A percentile compares a stretch with the other conserved stretches of the same genome.
These are phyloP conservation scores for Agaricales sp. DNA, from an alignment of 1,284 basidiomycete species.

Conservation along the genomic window DNA sequence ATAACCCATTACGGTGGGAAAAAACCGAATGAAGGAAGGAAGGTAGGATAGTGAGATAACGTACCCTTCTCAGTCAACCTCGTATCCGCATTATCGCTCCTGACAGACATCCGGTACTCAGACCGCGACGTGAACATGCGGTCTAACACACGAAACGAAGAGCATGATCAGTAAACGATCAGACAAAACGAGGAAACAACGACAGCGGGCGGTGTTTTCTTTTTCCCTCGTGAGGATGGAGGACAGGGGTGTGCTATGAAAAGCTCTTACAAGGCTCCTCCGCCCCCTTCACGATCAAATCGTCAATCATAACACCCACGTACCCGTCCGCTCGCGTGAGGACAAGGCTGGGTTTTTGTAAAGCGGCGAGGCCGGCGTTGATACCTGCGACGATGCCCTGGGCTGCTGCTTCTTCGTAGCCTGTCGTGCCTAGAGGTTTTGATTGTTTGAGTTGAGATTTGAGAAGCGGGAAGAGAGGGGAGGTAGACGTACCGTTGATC, in stretches of 20 bases:
- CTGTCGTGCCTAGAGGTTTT: slow-evolving; percentile 64
- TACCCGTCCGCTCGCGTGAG: slow-evolving; percentile 79
- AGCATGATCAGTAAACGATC: neutral
- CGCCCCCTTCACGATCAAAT: slow-evolving; percentile 78
- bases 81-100: slow-evolving; percentile 83
- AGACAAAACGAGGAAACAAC: neutral
- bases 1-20: neutral
- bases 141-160: slow-evolving; percentile 43
- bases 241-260: no score
- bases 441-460: slow-evolving; percentile 4
- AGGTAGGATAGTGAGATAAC: neutral
- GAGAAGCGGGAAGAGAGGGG: neutral
- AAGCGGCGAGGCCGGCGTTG: slow-evolving; percentile 72
- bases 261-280: slow-evolving; percentile 72
- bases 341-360: slow-evolving; percentile 42
- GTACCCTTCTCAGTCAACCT: slow-evolving; percentile 69
- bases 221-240: slow-evolving; percentile 1
- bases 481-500: slow-evolving; percentile 55
- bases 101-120: slow-evolving; percentile 80
- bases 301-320: slow-evolving; percentile 85
- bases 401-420: slow-evolving; percentile 87
- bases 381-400: slow-evolving; percentile 81
- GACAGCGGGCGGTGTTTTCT: no score
- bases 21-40: no score
- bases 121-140: slow-evolving; percentile 90